Conservation (phyloP, 2,329 filamentous ascomycete genomes). For the Albophoma yamanashiensis region DNA sequence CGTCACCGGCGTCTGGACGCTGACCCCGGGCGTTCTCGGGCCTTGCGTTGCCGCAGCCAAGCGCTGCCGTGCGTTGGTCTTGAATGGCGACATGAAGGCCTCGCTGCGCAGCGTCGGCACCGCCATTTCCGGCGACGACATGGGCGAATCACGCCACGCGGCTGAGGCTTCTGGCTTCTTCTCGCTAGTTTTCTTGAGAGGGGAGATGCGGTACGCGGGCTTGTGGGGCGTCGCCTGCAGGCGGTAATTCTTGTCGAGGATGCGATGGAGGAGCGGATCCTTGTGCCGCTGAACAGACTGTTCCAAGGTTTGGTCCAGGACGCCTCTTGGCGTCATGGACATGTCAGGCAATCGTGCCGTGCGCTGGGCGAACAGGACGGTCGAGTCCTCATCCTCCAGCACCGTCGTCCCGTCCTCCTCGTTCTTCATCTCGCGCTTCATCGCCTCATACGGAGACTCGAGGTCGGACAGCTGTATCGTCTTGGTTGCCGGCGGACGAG, state of each 20-base stretch:
- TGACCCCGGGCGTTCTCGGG: constrained; percentile 70
- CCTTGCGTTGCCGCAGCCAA: constrained; percentile 30
- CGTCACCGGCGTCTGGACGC: constrained; percentile 64
- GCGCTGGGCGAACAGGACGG: constrained; percentile 38
- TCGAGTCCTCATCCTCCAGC: constrained; percentile 32
- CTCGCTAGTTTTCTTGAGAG: constrained; percentile 23
- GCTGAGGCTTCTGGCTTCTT: constrained; percentile 23
- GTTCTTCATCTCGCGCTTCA: constrained; percentile 55
- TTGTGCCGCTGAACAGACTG: constrained; percentile 30
- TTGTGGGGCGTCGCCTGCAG: constrained; percentile 84
- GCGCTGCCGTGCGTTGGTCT: constrained; percentile 31
- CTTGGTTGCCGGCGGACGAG: constrained; percentile 42
- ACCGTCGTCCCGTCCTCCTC: constrained; percentile 26
- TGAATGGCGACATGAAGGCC: constrained; percentile 68
- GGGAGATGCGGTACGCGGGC: constrained; percentile 30
- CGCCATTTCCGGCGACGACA: constrained; percentile 67
- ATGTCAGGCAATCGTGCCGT: constrained; percentile 49
- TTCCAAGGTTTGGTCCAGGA: constrained; percentile 18
- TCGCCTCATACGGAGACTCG: constrained; percentile 65
- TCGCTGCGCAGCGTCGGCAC: constrained; percentile 77
- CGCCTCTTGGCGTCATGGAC: constrained; percentile 49
- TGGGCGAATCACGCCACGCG: constrained; percentile 46
- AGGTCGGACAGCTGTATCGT: constrained; percentile 51
- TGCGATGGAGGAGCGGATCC: constrained; percentile 76
- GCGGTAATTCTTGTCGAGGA: constrained; percentile 94